Evolutionary conservation across 2,329 filamentous ascomycete genomes (phyloP).

Genomic region (Cryphonectria nitschkei): DNA sequence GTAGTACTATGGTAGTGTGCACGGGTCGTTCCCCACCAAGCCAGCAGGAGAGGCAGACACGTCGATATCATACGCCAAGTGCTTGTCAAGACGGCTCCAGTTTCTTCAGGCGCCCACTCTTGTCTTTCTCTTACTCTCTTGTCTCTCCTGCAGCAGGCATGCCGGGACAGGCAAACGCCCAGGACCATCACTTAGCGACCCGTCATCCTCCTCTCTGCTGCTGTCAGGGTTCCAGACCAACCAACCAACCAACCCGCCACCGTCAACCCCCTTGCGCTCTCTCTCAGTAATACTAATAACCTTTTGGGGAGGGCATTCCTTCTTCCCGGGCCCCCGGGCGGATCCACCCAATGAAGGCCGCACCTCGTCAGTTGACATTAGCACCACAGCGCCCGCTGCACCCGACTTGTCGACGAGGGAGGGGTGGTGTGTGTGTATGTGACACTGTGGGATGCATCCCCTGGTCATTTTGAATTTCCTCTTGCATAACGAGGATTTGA

Average conservation of each 20-base stretch:
- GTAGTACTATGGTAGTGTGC: not conserved
- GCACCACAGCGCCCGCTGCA: not conserved
- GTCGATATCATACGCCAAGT: not conserved
- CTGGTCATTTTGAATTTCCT: constrained; percentile 5
- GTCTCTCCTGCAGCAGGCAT: not conserved
- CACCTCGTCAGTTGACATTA: constrained; percentile 4
- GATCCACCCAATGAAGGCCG: constrained; percentile 14
- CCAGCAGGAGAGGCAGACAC: not conserved
- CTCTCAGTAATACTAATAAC: not conserved
- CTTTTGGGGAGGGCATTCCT: not conserved
- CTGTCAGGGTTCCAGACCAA: not conserved
- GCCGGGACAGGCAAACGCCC: not conserved
- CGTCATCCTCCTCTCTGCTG: not conserved
- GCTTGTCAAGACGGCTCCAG: not conserved
- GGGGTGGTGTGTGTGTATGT: constrained; percentile 3
- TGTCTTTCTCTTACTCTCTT: not conserved
- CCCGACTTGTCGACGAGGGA: not conserved
- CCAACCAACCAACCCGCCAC: not conserved
- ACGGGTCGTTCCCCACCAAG: not conserved
- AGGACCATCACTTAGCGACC: not conserved
- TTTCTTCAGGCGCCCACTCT: not conserved
- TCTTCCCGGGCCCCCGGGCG: constrained; percentile 4
- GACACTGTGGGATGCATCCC: constrained; percentile 11
- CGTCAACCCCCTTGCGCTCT: not conserved
- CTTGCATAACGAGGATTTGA: not conserved